phyloP scores from a whole-genome alignment of 768 basidiomycete species.

The Pleurotus tuber-regium region DNA sequence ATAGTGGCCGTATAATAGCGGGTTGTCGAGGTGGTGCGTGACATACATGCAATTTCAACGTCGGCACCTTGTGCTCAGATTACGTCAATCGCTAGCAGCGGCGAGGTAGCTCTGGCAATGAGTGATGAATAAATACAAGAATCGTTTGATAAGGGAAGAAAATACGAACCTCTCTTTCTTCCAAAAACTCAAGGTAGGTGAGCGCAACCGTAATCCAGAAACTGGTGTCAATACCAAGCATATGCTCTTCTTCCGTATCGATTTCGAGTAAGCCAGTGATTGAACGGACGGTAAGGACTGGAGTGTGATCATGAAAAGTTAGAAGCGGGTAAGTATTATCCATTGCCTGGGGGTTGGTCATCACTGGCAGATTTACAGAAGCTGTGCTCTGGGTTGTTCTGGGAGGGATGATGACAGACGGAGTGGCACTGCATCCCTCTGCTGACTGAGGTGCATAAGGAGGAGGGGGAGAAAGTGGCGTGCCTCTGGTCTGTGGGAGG shows the following conservation, averaged over 20 bases:
- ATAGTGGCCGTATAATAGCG: no score
- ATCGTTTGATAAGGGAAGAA: background rate
- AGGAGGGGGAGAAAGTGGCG: conserved; percentile 32
- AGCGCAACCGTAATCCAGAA: conserved; percentile 78
- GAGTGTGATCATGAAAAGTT: conserved; percentile 71
- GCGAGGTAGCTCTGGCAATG: conserved; percentile 53
- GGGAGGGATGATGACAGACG: conserved; percentile 18
- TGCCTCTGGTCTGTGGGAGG: conserved; percentile 23
- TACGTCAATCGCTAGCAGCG: conserved; percentile 28
- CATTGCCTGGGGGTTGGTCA: conserved; percentile 12
- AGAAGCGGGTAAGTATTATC: conserved; percentile 41
- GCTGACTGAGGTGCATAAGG: conserved; percentile 29
- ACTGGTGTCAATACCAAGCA: conserved; percentile 68
- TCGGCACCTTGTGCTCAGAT: no score
- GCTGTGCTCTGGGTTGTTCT: no score
- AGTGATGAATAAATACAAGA: background rate
- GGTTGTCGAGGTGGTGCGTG: no score
- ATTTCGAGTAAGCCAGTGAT: conserved; percentile 65
- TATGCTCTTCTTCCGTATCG: conserved; percentile 49
- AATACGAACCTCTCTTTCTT: conserved; percentile 63
- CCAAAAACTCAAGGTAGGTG: conserved; percentile 75
- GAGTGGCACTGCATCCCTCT: conserved; percentile 17
- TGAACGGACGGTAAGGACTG: conserved; percentile 56
- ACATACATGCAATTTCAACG: no score
- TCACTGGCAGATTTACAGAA: no score